phyloP scores from a whole-genome alignment of 768 basidiomycete species.

The Phaeolepiota aurea region DNA sequence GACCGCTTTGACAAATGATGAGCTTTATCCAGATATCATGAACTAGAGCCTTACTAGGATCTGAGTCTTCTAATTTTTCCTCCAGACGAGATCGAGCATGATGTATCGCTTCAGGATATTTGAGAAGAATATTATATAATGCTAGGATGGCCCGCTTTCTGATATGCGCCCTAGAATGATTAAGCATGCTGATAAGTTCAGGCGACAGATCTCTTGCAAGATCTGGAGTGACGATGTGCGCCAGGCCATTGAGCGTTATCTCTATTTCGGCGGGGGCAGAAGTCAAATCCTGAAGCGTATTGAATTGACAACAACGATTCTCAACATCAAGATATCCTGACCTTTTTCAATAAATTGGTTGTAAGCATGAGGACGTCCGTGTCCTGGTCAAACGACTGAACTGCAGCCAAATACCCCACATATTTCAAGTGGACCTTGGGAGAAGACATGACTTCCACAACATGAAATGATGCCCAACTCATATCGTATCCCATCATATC shows the following conservation, averaged over 20 bases:
- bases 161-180: conserved; percentile 81
- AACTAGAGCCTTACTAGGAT: conserved; percentile 41
- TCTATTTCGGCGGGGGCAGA: conserved; percentile 71
- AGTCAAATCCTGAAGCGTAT: conserved; percentile 57
- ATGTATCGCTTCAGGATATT: conserved; percentile 72
- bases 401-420: conserved; percentile 91
- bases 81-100: conserved; percentile 62
- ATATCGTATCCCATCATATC: conserved; percentile 97
- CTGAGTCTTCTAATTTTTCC: conserved; percentile 75
- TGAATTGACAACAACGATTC: conserved; percentile 11
- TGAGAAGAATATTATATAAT: conserved; percentile 70
- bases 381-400: conserved; percentile 85
- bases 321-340: conserved; percentile 22
- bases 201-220: conserved; percentile 86
- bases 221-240: conserved; percentile 78
- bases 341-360: conserved; percentile 93
- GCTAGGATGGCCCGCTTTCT: conserved; percentile 87
- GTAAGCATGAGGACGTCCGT: conserved; percentile 98
- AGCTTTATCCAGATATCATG: background rate
- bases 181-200: conserved; percentile 80
- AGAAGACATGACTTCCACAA: conserved; percentile 98
- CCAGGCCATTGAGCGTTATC: conserved; percentile 72
- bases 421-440: conserved; percentile 86
- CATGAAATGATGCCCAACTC: conserved; percentile 93
- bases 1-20: conserved; percentile 51